Percentiles rank a stretch among this genome's conserved stretches.
Evolutionary conservation across 2,329 filamentous ascomycete species (phyloP).

Genomic region (Colletotrichum sp.): DNA sequence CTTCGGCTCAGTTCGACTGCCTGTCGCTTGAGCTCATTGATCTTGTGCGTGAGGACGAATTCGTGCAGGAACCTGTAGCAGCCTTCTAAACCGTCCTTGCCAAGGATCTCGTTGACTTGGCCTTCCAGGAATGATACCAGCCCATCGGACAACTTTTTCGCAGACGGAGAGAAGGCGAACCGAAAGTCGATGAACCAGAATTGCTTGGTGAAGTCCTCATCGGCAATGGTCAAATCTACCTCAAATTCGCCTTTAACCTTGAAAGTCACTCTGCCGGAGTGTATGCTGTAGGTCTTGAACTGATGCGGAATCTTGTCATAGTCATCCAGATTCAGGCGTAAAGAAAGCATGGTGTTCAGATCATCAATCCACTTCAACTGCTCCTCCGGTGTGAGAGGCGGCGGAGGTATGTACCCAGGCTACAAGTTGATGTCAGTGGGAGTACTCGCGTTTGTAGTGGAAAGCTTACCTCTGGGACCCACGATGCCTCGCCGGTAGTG

Average conservation of each 20-base stretch:
- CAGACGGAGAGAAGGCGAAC: constrained; percentile 77
- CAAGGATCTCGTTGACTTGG: constrained; percentile 74
- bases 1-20: constrained; percentile 71
- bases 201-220: constrained; percentile 81
- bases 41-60: constrained; percentile 87
- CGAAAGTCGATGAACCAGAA: constrained; percentile 96
- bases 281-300: constrained; percentile 79
- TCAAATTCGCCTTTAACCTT: constrained; percentile 85
- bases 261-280: constrained; percentile 90
- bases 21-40: constrained; percentile 81
- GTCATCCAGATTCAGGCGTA: constrained; percentile 86
- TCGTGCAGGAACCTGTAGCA: constrained; percentile 90
- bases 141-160: constrained; percentile 63
- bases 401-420: constrained; percentile 79
- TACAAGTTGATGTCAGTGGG: constrained; percentile 33
- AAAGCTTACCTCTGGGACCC: constrained; percentile 76
- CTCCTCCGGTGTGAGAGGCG: constrained; percentile 72
- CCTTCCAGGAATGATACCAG: constrained; percentile 72
- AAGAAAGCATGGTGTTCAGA: constrained; percentile 82
- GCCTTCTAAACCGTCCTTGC: constrained; percentile 72
- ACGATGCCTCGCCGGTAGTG: constrained; percentile 76
- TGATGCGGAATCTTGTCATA: constrained; percentile 75
- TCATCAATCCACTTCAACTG: constrained; percentile 78
- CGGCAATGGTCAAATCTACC: constrained; percentile 87
- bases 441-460: neutral